Evolutionary conservation across 2,329 filamentous ascomycete genomes (phyloP).

Genomic region (Paraconiothyrium sp.): DNA sequence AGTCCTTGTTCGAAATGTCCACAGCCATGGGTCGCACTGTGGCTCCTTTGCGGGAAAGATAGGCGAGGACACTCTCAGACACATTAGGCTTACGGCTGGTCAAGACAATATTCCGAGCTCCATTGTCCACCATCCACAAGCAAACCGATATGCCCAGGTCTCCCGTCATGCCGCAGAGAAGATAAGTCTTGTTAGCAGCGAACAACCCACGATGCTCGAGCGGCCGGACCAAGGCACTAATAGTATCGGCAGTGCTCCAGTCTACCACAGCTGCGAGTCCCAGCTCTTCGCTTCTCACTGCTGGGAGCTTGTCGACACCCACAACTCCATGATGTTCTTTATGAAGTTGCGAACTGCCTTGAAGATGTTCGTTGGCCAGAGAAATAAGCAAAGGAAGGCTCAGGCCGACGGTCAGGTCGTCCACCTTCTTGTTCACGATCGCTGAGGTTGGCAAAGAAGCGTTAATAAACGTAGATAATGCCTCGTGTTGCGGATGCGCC

Average conservation of each 20-base stretch:
- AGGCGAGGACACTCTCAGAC: not conserved
- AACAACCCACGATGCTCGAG: not conserved
- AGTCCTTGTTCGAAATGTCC: constrained; percentile 20
- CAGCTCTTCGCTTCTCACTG: not conserved
- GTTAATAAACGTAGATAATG: no score
- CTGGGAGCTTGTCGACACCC: not conserved
- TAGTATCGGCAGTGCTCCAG: not conserved
- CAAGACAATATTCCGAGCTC: constrained; percentile 35
- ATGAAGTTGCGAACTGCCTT: not conserved
- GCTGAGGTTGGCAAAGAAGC: no score
- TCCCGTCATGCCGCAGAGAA: constrained; percentile 25
- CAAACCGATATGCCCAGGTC: constrained; percentile 24
- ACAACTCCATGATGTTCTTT: not conserved
- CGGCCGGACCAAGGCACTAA: not conserved
- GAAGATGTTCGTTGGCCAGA: no score
- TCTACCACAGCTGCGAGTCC: not conserved
- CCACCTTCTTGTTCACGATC: no score
- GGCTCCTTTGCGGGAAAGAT: not conserved
- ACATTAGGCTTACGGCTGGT: constrained; percentile 43
- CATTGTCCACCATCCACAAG: constrained; percentile 30
- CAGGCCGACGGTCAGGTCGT: no score
- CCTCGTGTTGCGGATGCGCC: no score
- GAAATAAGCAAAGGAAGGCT: no score
- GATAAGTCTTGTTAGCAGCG: not conserved
- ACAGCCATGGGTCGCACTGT: constrained; percentile 10